These are phyloP conservation scores for Stipa capillata DNA, from an alignment of 176 grass and related monocot species.

Conservation along the genomic window DNA sequence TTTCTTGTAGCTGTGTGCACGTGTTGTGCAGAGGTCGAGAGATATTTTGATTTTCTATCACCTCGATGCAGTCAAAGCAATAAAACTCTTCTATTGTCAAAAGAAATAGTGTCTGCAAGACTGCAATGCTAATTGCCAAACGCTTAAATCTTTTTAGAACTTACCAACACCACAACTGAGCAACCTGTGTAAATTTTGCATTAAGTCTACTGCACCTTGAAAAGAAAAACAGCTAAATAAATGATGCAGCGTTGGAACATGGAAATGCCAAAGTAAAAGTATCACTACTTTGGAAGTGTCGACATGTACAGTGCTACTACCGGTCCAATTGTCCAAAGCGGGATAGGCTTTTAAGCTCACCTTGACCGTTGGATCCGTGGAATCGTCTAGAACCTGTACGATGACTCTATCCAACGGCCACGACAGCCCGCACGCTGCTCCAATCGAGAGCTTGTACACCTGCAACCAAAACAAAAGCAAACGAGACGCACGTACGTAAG, in stretches of 20 bases:
- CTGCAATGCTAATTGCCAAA: background rate
- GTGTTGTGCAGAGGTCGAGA: no score
- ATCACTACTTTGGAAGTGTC: background rate
- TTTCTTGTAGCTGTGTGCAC: no score
- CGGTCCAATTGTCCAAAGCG: background rate
- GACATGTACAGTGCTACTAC: background rate
- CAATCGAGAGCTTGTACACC: slow-evolving; percentile 96
- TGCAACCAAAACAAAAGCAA: background rate
- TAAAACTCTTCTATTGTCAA: no score
- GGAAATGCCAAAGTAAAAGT: no score
- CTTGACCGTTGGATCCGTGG: slow-evolving; percentile 85
- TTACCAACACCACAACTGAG: background rate
- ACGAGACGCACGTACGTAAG: background rate
- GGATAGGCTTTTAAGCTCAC: slow-evolving; percentile 20
- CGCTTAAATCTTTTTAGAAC: background rate
- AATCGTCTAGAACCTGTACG: slow-evolving; percentile 86
- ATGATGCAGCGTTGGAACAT: background rate
- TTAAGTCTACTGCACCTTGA: background rate
- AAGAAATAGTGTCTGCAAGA: no score
- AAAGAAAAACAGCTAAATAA: background rate
- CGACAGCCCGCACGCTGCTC: slow-evolving; percentile 58
- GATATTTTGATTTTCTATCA: background rate
- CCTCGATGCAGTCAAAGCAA: no score
- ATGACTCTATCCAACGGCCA: slow-evolving; percentile 95
- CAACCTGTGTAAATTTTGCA: background rate